Evolutionary conservation across 2,329 filamentous ascomycete species (phyloP).

Genomic region (Hymenoscyphus infarciens): DNA sequence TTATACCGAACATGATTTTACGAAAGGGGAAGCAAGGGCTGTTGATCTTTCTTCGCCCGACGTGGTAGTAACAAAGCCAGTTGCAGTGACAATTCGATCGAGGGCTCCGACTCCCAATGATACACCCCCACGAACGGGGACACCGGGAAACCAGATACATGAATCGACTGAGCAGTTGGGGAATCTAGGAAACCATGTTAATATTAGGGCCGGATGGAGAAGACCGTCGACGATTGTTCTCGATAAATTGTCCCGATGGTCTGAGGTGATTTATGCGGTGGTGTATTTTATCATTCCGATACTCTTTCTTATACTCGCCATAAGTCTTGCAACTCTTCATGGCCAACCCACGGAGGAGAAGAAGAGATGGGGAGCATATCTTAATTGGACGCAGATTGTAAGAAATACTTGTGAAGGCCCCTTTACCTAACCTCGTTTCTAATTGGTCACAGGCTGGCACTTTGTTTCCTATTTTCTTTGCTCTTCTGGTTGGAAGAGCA

Average conservation of each 20-base stretch:
- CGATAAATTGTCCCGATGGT: slow-evolving; percentile 5
- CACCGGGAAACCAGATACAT: neutral
- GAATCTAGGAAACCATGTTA: slow-evolving; percentile 7
- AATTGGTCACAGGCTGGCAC: slow-evolving; percentile 12
- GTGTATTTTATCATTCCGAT: slow-evolving; percentile 9
- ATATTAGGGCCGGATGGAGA: slow-evolving; percentile 6
- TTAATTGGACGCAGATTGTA: slow-evolving; percentile 14
- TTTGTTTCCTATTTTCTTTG: slow-evolving; percentile 19
- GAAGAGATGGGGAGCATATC: slow-evolving; percentile 9
- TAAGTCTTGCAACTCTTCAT: slow-evolving; percentile 11
- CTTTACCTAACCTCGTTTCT: neutral
- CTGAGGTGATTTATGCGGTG: slow-evolving; percentile 1
- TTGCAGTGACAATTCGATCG: slow-evolving; percentile 5
- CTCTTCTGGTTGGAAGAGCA: slow-evolving; percentile 16
- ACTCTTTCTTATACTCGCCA: slow-evolving; percentile 10
- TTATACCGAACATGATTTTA: slow-evolving; percentile 1
- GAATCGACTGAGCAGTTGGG: neutral
- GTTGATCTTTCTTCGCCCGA: neutral
- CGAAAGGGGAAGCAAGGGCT: neutral
- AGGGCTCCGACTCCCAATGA: neutral
- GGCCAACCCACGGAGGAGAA: slow-evolving; percentile 10
- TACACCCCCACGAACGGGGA: neutral
- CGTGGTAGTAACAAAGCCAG: slow-evolving; percentile 1
- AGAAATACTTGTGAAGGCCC: neutral
- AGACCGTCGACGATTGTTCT: neutral